A percentile compares a stretch with the other conserved stretches of the same genome.
Evolutionary conservation across 225 moss, liverwort and hornwort species (phyloP).

Genomic region (Marchantia paleacea): DNA sequence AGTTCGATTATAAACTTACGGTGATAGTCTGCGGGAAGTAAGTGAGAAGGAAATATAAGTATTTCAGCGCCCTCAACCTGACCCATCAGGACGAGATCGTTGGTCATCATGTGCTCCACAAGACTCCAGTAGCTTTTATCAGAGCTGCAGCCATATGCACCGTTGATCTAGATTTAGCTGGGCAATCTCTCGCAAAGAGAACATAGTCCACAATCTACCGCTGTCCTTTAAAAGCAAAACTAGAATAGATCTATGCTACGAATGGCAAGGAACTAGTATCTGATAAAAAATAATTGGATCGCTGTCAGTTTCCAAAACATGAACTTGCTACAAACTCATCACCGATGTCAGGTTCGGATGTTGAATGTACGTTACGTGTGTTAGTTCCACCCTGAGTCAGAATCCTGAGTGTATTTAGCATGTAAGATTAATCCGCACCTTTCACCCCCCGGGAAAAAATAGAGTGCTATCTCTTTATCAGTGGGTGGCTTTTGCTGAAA

Average conservation of each 20-base stretch:
- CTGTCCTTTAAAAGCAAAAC: no score
- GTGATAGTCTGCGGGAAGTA: constrained; percentile 69
- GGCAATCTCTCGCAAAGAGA: no score
- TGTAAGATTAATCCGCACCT: constrained; percentile 44
- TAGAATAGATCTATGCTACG: no score
- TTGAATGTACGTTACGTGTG: background rate
- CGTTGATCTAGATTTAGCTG: background rate
- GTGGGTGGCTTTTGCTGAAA: constrained; percentile 71
- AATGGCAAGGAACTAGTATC: background rate
- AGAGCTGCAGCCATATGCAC: constrained; percentile 44
- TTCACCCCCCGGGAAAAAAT: constrained; percentile 82
- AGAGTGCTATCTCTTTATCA: constrained; percentile 87
- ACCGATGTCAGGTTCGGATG: background rate
- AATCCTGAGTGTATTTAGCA: background rate
- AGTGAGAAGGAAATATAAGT: constrained; percentile 78
- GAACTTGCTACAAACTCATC: background rate
- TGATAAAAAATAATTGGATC: background rate
- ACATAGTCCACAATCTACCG: no score
- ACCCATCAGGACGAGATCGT: constrained; percentile 80
- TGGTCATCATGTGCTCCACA: constrained; percentile 70
- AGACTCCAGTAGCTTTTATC: constrained; percentile 57
- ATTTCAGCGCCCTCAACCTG: constrained; percentile 95
- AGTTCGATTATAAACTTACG: constrained; percentile 44
- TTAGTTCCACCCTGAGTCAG: background rate
- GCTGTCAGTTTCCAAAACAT: background rate